Base-by-base conservation (phyloP, 2,329 filamentous ascomycete genomes). In the Aspergillus novofumigatus region DNA sequence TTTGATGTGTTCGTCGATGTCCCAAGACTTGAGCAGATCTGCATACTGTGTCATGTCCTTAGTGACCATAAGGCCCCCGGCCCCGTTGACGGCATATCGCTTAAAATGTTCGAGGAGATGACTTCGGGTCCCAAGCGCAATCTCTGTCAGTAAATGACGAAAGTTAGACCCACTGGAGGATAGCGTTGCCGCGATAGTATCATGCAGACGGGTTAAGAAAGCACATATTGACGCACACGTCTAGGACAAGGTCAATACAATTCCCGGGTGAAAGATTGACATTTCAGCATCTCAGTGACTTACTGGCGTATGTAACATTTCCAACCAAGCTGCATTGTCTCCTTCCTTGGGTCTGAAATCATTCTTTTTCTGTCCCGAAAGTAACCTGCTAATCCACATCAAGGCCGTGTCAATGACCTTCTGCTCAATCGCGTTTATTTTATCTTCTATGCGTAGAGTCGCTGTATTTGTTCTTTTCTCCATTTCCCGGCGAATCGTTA, bases 1-100 rank as follows among this genome's bases (percentile, higher is more conserved):
- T 54, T 76, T 75, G 51, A 73, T 67, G n/a, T 89, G 85, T 65
- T 86, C 87, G 53, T 83, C 81, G 44, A 92, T 80, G 28, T 89
- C 84, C 91, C 92, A 97, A 35, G 86, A 86, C 60, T 90, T 86
- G 62, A 99, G 81, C 10, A 96, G 85, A 59, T 92, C 88, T 8
- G 90, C 89, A 73, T 99, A 99, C 70, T 91, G 92, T 38, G 91
- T 91, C 72, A 97, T 92, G 71, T 99, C 94, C 77, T 97, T 96
- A 38, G 89, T 93, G 26, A 97, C 91, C 84, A 97, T 94, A 49
- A 99, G 84, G 2, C 92, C 94, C 59, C 94, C 94, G 0, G 93
- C 92, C 44, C 92, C 91, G 65, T 92, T 96, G 63, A 99, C 91
- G 59, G 88, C 86, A 77, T 96, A 99, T 68, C 91, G 92, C 69